A percentile compares a stretch with the other conserved stretches of the same genome.
phyloP scores from a whole-genome alignment of 495 filamentous ascomycete species.

The Aspergillus saccharolyticus region DNA sequence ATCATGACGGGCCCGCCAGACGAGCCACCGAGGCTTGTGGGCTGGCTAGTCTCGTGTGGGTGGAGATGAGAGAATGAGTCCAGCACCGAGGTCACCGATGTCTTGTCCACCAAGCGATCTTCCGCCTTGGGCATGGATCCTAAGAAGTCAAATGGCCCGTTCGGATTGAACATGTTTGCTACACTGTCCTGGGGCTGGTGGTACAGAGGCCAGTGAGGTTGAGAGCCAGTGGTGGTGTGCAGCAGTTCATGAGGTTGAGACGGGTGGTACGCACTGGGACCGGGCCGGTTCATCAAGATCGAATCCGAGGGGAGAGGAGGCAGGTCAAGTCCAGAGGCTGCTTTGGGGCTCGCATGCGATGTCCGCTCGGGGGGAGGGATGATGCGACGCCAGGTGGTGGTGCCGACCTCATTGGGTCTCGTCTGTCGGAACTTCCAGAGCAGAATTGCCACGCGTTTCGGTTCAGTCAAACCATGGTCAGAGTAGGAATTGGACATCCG shows the following conservation, averaged over 20 bases:
- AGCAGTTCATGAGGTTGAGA: slow-evolving; percentile 32
- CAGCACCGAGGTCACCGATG: slow-evolving; percentile 37
- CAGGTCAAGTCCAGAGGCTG: slow-evolving; percentile 33
- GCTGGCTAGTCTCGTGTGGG: slow-evolving; percentile 31
- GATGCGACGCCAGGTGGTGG: slow-evolving; percentile 50
- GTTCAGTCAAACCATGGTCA: slow-evolving; percentile 26
- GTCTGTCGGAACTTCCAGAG: slow-evolving; percentile 52
- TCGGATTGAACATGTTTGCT: slow-evolving; percentile 33
- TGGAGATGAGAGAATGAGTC: slow-evolving; percentile 35
- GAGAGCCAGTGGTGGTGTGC: slow-evolving; percentile 25
- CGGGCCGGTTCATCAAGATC: slow-evolving; percentile 32
- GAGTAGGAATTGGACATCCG: slow-evolving; percentile 30
- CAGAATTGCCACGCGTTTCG: slow-evolving; percentile 45
- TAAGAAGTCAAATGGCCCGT: slow-evolving; percentile 34
- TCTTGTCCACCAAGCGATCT: slow-evolving; percentile 37
- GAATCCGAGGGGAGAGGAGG: slow-evolving; percentile 39
- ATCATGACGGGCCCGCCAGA: slow-evolving; percentile 35
- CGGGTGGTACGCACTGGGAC: slow-evolving; percentile 32
- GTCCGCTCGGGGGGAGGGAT: slow-evolving; percentile 38
- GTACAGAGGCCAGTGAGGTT: slow-evolving; percentile 39
- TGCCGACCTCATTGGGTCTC: slow-evolving; percentile 39
- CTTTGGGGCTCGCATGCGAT: slow-evolving; percentile 35
- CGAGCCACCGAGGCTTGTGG: slow-evolving; percentile 26
- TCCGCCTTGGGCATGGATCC: slow-evolving; percentile 35
- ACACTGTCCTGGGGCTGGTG: slow-evolving; percentile 34